Evolutionary conservation across 106 monocot species (phyloP).

Genomic region (Allium fistulosum): DNA sequence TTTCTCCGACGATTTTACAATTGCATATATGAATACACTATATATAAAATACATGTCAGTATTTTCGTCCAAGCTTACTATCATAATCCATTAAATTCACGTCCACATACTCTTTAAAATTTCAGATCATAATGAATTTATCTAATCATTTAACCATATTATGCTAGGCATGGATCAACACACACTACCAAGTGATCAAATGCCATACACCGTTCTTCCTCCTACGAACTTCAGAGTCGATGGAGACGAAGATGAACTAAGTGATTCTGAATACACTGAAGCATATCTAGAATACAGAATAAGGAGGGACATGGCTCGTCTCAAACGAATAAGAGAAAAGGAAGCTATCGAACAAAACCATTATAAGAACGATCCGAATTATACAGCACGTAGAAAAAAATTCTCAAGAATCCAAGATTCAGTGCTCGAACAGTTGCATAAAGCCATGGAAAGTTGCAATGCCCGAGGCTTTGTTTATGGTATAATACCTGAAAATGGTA

Average conservation of each 20-base stretch:
- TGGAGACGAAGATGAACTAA: not conserved
- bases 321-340: not conserved
- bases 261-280: not conserved
- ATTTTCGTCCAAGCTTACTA: too few relatives aligned
- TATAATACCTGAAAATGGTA: conserved; percentile 17
- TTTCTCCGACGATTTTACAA: too few relatives aligned
- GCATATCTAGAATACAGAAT: not conserved
- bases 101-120: too few relatives aligned
- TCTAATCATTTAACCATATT: too few relatives aligned
- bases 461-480: conserved; percentile 13
- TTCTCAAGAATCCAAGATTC: conserved; percentile 18
- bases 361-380: not conserved
- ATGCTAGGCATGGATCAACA: too few relatives aligned
- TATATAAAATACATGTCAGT: too few relatives aligned
- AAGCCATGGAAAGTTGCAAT: conserved; percentile 8
- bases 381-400: conserved; percentile 13
- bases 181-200: too few relatives aligned
- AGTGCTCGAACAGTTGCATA: conserved; percentile 9
- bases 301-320: not conserved
- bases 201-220: too few relatives aligned
- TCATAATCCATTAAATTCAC: too few relatives aligned
- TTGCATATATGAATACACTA: too few relatives aligned
- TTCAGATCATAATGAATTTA: too few relatives aligned
- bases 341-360: not conserved
- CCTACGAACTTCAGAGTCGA: too few relatives aligned